Base-by-base conservation (phyloP, 2,329 filamentous ascomycete genomes). In the Aspergillus ruber region DNA sequence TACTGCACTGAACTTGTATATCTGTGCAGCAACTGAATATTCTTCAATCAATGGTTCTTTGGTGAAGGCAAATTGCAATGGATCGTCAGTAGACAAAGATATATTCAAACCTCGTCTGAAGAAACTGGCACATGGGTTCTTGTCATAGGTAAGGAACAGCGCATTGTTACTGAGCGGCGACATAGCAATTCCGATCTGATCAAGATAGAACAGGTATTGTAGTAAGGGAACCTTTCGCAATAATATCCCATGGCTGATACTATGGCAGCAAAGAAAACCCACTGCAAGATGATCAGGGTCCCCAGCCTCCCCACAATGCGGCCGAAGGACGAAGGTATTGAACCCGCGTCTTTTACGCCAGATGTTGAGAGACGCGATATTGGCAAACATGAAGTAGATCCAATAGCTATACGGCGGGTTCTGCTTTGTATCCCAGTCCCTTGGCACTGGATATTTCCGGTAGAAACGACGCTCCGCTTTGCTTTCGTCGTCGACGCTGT, bases 331-430 rank as follows among this genome's bases (percentile, higher is more conserved):
- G 65, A 98, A 94, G 0, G 93, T 98, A 67, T 95, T 98, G 78
- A 97, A 96, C 0, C 90, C 90, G 44, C 91, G 84, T 63, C 85
- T 84, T 63, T 89, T 91, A 39, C 93, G 83, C 86, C 88, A 96
- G 49, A 85, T 81, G 64, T 98, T 98, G 58, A 98, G 78, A 8
- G 90, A 95, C 1, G 86, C 80, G 68, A 96, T 89, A 67, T 98
- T 98, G 53, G 93, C 84, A 62, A 93, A 97, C 45, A 97, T 78
- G 63, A 95, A 95, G 71, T 98, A 98, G 63, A 97, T 87, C 93
- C 93, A 98, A 72, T 98, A 98, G 65, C 87, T 96, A 73, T 98
- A 98, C 0, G 93, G 93, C 12, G 93, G 93, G 63, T 98, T 98
- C 68, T 97, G 90, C 60, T 87, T 90, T 1, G 89, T 90, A 54